phyloP scores from a whole-genome alignment of 108 stramenopile species.

The Cafeteria roenbergensis region DNA sequence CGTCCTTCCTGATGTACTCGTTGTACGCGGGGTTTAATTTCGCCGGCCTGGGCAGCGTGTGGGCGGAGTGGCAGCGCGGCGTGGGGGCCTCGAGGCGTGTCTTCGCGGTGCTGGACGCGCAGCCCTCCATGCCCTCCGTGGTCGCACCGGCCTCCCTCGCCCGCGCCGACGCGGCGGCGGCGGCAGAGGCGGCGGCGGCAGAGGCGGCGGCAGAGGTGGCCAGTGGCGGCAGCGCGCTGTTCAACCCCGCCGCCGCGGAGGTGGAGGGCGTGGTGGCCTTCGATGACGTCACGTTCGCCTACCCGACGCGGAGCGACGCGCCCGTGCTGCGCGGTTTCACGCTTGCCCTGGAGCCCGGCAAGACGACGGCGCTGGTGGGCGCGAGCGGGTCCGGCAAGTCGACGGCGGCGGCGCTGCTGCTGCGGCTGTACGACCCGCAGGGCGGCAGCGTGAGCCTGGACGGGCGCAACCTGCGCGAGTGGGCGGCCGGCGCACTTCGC shows the following conservation, averaged over 20 bases:
- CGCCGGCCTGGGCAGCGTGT: conserved; percentile 48
- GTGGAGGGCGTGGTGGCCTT: conserved; percentile 21
- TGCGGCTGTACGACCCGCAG: conserved; percentile 85
- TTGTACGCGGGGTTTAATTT: conserved; percentile 64
- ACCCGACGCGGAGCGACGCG: conserved; percentile 36
- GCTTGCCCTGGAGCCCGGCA: conserved; percentile 62
- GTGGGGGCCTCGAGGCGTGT: conserved; percentile 50
- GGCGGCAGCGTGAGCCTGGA: conserved; percentile 56
- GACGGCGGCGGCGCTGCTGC: conserved; percentile 61
- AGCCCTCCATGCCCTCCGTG: conserved; percentile 32
- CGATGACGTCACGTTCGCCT: conserved; percentile 26
- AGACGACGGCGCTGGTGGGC: conserved; percentile 81
- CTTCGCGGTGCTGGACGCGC: conserved; percentile 52
- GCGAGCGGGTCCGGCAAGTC: conserved; percentile 77
- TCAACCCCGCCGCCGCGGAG: neutral
- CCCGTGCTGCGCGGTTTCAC: conserved; percentile 52
- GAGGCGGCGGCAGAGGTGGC: too few species aligned
- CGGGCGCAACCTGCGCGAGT: conserved; percentile 56
- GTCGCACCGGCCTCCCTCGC: neutral
- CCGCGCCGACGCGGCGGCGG: too few species aligned
- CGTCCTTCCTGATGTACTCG: conserved; percentile 71
- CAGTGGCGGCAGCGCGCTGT: neutral
- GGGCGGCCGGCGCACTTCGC: conserved; percentile 57
- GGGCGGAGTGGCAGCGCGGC: conserved; percentile 57
- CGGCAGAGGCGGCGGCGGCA: too few species aligned